These are phyloP conservation scores for Phytophthora sansomeana DNA, from an alignment of 352 stramenopile species.

Conservation along the genomic window DNA sequence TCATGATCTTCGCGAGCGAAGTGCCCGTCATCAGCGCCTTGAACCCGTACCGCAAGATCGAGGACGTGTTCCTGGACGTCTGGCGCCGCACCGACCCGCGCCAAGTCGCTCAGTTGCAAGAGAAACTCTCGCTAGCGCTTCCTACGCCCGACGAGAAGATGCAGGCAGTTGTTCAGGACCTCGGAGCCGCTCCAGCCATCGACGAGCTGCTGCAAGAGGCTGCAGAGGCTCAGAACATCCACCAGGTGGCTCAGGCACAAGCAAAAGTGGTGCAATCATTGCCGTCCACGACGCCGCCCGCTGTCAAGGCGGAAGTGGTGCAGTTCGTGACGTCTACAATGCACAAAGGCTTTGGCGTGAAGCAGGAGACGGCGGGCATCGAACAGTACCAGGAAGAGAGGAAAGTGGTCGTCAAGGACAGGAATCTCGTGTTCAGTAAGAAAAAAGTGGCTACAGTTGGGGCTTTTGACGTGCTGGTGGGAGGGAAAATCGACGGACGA, in stretches of 20 bases:
- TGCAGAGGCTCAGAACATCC: slow-evolving; percentile 52
- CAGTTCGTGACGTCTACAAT: slow-evolving; percentile 82
- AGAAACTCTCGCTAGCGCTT: slow-evolving; percentile 54
- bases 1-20: slow-evolving; percentile 89
- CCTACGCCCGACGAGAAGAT: slow-evolving; percentile 63
- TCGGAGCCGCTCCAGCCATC: slow-evolving; percentile 65
- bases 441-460: slow-evolving; percentile 62
- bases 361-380: slow-evolving; percentile 73
- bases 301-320: slow-evolving; percentile 71
- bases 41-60: slow-evolving; percentile 87
- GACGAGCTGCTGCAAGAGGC: slow-evolving; percentile 66
- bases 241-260: slow-evolving; percentile 46
- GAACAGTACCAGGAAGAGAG: slow-evolving; percentile 70
- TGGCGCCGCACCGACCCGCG: slow-evolving; percentile 84
- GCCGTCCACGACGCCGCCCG: slow-evolving; percentile 50
- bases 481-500: slow-evolving; percentile 86
- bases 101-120: slow-evolving; percentile 60
- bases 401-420: slow-evolving; percentile 66
- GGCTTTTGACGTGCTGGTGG: slow-evolving; percentile 67
- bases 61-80: slow-evolving; percentile 81
- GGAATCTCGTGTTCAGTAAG: slow-evolving; percentile 82
- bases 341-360: slow-evolving; percentile 79
- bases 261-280: slow-evolving; percentile 60
- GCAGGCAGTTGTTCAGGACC: slow-evolving; percentile 56
- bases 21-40: slow-evolving; percentile 84